Evolutionary conservation across 164 flowering plant genomes (phyloP), one percentile per base, ranked within the genome.

Genomic region (Berberis vulgaris): DNA sequence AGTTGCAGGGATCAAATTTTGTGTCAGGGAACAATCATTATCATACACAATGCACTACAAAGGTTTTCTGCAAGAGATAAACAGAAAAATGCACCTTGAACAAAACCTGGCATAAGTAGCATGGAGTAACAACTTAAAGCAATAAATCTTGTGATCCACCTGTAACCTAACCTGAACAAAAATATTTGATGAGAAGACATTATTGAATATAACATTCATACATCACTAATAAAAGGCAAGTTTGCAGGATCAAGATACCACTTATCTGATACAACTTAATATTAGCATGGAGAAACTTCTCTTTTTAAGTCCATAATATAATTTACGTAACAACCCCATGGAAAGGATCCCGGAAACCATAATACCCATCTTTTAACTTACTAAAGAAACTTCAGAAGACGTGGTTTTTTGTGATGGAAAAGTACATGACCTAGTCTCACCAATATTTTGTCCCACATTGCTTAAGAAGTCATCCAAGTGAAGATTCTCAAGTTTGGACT

Each of bases 51-150:
- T 26, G 26, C 26, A 26, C 26, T 26, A 26, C 26, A 26, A 26
- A 26, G 26, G 26, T 26, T 26, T 26, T 26, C 13, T 40, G 41
- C 40, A 54, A n/a, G 55, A 11, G 45, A 57, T 9, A 55, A 62
- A 43, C 46, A 42, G 49, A 8, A 46, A 46, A 46, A 46, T 5
- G 53, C 54, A 86, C 98, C 97, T 88, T 84, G 96, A 63, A 95
- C 67, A 80, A 95, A 88, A 13, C 99, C 99, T 54, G 99, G 99
- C 83, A 87, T 72, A 56, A 95, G 88, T 58, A 95, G 82, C 72
- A 91, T 59, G 40, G 99, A 82, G 75, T 95, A 95, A 71, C 76
- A 84, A 59, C 79, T 78, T 72, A 95, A 90, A 39, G 96, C 96
- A 65, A 88, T 73, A 76, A 89, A 81, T 76, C 77, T 78, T 57